Base-by-base conservation (phyloP, 257 asterid species). In the Voacanga thouarsii region DNA sequence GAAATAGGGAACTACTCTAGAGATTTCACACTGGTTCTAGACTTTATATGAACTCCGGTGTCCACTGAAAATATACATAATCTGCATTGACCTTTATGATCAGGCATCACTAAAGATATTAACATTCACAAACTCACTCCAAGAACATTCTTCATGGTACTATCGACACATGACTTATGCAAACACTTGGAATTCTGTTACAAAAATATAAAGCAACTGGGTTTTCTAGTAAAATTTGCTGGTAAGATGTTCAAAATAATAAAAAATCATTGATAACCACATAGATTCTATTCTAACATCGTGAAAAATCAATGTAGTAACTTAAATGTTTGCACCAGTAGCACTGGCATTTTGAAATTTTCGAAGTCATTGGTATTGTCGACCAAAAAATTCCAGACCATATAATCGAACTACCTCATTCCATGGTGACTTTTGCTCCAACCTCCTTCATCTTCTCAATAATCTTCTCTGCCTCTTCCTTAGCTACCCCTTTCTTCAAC, bases 401-500 rank as follows among this genome's bases (percentile, higher is more conserved):
- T 10, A 64, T 1, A 74, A 66, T 7, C 28, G 66, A 66, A 53
- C 57, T 85, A 89, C 96, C 92, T 94, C 94, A 94, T 80, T 92
- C 98, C 96, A 92, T 88, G 43, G 80, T 81, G 72, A 94, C 96
- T 80, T 88, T 89, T 0, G 98, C 98, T 23, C 98, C 98, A 71
- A 88, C 83, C 59, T 71, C 96, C 86, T 90, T 92, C 96, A 94
- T 80, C 87, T 94, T 94, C 89, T 77, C 91, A 8, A 94, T 88
- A 77, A 94, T 92, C 87, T 92, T 92, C 85, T 89, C 97, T 0
- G 90, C 98, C 74, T 92, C 98, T n/a, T 89, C 98, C 84, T 92
- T 94, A 1, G 93, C 81, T 60, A 94, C 97, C n/a, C 98, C 98
- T 82, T 94, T 94, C 91, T 92, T 94, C 92, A 94, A 83, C 87